Evolutionary conservation across 2,329 filamentous ascomycete genomes (phyloP), one percentile per base, ranked within the genome.

Genomic region (Lachnellula suecica): DNA sequence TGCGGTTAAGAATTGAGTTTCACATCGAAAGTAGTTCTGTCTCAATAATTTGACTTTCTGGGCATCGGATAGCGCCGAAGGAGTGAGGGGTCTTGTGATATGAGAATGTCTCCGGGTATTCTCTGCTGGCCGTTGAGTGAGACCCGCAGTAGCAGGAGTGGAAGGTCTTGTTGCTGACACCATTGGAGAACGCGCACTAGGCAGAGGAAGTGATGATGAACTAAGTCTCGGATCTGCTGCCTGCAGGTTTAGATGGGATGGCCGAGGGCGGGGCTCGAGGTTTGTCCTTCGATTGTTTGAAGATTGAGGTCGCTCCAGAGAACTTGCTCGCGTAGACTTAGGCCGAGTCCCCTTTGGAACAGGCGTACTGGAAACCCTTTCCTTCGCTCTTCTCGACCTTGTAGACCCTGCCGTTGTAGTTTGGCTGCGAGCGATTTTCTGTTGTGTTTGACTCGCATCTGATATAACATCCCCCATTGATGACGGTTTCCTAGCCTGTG

Each of bases 1-100:
- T 1, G 89, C 89, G 3, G 85, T 88, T 55, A 94, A 68, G 65
- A 94, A 92, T 60, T 90, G 87, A 1, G 88, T 92, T 69, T 94
- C 81, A 55, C 84, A 89, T 48, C 88, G 79, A 66, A 93, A 94
- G 68, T 94, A 94, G 68, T 94, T 89, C 54, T 91, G 88, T 51
- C 88, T 78, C 55, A 94, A 68, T 9, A 91, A 71, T 44, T 84
- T 84, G n/a, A 83, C 79, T 67, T 89, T 90, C 66, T 92, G 87
- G 10, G 75, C 70, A 4, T 74, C 68, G 1, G 83, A 83, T 65
- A 93, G 72, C 20, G 87, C 79, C n/a, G 77, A 79, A 2, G 84
- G 77, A 15, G 74, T 82, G 11, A 84, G 67, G 4, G 78, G 78
- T 60, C 86, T 82, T 47, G 77, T 67, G 53, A 81, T 73, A 61